phyloP scores from a whole-genome alignment of 2,329 filamentous ascomycete species.

The Fusarium sp. region DNA sequence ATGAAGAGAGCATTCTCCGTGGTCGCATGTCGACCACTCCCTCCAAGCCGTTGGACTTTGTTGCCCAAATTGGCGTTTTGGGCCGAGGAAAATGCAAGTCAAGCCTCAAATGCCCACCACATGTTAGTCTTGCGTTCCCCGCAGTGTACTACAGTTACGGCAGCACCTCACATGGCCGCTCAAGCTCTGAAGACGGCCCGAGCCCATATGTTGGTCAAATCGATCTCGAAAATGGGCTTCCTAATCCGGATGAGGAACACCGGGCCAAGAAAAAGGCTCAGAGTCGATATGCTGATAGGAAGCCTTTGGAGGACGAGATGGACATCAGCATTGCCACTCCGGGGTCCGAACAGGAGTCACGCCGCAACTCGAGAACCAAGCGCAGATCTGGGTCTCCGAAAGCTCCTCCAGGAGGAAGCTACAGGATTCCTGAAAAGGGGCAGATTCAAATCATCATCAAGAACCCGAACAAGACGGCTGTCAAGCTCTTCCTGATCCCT shows the following conservation, averaged over 20 bases:
- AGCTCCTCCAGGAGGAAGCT: constrained; percentile 86
- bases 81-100: constrained; percentile 90
- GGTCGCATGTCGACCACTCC: constrained; percentile 97
- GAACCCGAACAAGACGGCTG: constrained; percentile 97
- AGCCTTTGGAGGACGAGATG: constrained; percentile 41
- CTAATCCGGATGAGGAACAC: constrained; percentile 61
- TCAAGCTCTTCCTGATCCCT: constrained; percentile 93
- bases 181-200: constrained; percentile 82
- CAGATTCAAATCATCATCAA: constrained; percentile 98
- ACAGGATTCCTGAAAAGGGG: constrained; percentile 92
- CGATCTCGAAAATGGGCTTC: constrained; percentile 85
- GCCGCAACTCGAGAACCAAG: constrained; percentile 56
- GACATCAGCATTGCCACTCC: constrained; percentile 35
- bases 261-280: constrained; percentile 62
- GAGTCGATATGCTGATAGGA: constrained; percentile 55
- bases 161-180: constrained; percentile 71
- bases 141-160: constrained; percentile 97
- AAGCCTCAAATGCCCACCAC: constrained; percentile 85
- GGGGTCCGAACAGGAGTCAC: constrained; percentile 30
- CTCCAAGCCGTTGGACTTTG: constrained; percentile 90
- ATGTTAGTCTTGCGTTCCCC: constrained; percentile 90
- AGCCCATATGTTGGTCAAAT: constrained; percentile 96
- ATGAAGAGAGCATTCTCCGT: constrained; percentile 94
- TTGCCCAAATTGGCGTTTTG: constrained; percentile 94
- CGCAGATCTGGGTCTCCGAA: constrained; percentile 64